Conservation (phyloP, 169 alveolate genomes). For the Plasmodium coatneyi region DNA sequence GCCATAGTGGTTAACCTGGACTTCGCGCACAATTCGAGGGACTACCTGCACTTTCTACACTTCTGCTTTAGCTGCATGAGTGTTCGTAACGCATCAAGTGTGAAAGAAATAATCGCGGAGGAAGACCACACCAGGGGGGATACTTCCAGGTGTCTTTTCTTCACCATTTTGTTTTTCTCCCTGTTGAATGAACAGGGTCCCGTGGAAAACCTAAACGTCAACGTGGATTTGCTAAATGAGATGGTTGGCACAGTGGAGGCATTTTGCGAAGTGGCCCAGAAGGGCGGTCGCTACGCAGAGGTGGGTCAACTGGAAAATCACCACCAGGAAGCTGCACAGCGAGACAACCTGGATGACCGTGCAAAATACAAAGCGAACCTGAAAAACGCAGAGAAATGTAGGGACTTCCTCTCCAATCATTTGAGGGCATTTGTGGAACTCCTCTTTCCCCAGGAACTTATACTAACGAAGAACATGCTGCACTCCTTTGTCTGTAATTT, state of each 20-base stretch:
- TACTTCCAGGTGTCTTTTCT: constrained; percentile 5
- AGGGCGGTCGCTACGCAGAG: not conserved
- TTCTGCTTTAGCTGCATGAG: not conserved
- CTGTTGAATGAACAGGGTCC: constrained; percentile 20
- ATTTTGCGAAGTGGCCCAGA: not conserved
- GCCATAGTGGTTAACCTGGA: constrained; percentile 16
- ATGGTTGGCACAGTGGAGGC: not conserved
- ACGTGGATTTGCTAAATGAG: constrained; percentile 15
- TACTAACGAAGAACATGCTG: constrained; percentile 39
- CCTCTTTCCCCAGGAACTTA: not conserved
- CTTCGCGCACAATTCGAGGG: constrained; percentile 5
- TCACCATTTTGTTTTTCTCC: constrained; percentile 15
- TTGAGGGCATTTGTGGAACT: not conserved
- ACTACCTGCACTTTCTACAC: constrained; percentile 3
- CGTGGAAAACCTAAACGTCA: constrained; percentile 8
- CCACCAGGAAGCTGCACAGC: not conserved
- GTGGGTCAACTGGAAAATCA: not conserved
- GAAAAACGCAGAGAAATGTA: constrained; percentile 15
- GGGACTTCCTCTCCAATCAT: constrained; percentile 15
- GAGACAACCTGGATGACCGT: not conserved
- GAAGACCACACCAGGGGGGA: not conserved
- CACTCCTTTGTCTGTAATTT: constrained; percentile 18
- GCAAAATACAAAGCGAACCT: not conserved
- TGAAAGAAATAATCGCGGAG: not conserved
- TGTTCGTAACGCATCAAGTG: not conserved